A percentile compares a stretch with the other conserved stretches of the same genome.
phyloP scores from a whole-genome alignment of 2,329 filamentous ascomycete genomes.

The Colletotrichum lupini region DNA sequence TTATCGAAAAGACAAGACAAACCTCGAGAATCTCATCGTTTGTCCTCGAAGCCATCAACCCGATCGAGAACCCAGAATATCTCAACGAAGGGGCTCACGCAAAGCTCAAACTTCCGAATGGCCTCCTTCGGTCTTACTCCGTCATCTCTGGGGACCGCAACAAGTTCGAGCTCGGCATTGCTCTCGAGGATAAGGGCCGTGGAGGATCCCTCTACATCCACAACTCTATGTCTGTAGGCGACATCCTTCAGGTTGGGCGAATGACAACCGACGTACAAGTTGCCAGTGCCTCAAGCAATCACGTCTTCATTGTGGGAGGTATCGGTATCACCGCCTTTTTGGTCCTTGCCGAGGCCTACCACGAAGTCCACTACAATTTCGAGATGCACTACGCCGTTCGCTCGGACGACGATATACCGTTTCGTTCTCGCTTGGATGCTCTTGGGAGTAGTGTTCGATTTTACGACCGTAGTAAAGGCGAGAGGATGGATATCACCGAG shows the following conservation, averaged over 20 bases:
- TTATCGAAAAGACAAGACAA: slow-evolving; percentile 62
- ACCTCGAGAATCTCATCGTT: slow-evolving; percentile 64
- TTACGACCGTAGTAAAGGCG: slow-evolving; percentile 63
- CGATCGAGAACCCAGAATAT: slow-evolving; percentile 45
- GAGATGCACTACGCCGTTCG: slow-evolving; percentile 70
- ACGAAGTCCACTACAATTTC: slow-evolving; percentile 59
- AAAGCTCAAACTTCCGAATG: slow-evolving; percentile 65
- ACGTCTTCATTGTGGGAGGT: slow-evolving; percentile 72
- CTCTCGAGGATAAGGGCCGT: slow-evolving; percentile 63
- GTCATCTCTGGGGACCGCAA: slow-evolving; percentile 62
- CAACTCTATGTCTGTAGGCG: slow-evolving; percentile 55
- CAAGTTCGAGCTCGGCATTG: slow-evolving; percentile 68
- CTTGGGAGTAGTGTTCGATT: slow-evolving; percentile 56
- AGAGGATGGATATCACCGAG: slow-evolving; percentile 61
- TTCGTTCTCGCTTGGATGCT: slow-evolving; percentile 56
- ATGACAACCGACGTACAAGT: slow-evolving; percentile 62
- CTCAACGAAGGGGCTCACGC: slow-evolving; percentile 61
- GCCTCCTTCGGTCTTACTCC: slow-evolving; percentile 69
- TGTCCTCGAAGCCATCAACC: slow-evolving; percentile 58
- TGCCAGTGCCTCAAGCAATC: slow-evolving; percentile 60
- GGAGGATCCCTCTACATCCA: slow-evolving; percentile 73
- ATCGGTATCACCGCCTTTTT: slow-evolving; percentile 76
- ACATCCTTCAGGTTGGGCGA: slow-evolving; percentile 61
- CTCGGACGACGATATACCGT: slow-evolving; percentile 63
- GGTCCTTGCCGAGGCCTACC: slow-evolving; percentile 54